A percentile compares a stretch with the other conserved stretches of the same genome.
Conservation (phyloP, 495 filamentous ascomycete species). For the Talaromyces stipitatus region DNA sequence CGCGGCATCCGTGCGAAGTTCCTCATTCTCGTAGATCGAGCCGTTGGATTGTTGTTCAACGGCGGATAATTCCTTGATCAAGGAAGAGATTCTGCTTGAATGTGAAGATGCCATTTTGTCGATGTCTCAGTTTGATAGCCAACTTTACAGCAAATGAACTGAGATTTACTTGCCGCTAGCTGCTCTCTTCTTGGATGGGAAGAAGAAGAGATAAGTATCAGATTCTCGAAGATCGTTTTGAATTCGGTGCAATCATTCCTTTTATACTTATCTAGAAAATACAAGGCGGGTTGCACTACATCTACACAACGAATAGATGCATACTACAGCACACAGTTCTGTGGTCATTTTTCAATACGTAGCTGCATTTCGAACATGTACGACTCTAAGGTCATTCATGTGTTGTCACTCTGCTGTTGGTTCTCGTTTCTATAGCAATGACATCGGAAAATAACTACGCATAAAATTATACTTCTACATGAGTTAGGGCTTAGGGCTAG, state of each 20-base stretch:
- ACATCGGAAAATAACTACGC: too few relatives aligned
- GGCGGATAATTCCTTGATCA: conserved; percentile 1
- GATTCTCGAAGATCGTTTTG: too few relatives aligned
- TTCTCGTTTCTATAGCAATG: too few relatives aligned
- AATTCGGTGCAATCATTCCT: neutral
- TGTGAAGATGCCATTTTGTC: neutral
- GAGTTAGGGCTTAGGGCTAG: too few relatives aligned
- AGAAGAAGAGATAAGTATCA: neutral
- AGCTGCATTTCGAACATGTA: too few relatives aligned
- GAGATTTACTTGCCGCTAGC: neutral
- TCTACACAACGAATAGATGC: neutral
- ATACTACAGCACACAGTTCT: too few relatives aligned
- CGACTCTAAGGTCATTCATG: too few relatives aligned
- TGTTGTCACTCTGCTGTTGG: too few relatives aligned
- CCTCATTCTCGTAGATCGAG: conserved; percentile 1
- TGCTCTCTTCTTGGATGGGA: neutral
- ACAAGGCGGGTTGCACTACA: neutral
- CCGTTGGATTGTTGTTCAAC: neutral
- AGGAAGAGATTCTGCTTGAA: neutral
- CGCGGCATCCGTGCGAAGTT: neutral
- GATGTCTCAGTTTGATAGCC: neutral
- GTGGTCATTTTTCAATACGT: too few relatives aligned
- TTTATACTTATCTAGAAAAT: neutral
- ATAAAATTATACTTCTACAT: too few relatives aligned
- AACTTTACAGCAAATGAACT: neutral